These are phyloP conservation scores for Phytophthora crassamura DNA, from an alignment of 352 stramenopile species.

Conservation along the genomic window DNA sequence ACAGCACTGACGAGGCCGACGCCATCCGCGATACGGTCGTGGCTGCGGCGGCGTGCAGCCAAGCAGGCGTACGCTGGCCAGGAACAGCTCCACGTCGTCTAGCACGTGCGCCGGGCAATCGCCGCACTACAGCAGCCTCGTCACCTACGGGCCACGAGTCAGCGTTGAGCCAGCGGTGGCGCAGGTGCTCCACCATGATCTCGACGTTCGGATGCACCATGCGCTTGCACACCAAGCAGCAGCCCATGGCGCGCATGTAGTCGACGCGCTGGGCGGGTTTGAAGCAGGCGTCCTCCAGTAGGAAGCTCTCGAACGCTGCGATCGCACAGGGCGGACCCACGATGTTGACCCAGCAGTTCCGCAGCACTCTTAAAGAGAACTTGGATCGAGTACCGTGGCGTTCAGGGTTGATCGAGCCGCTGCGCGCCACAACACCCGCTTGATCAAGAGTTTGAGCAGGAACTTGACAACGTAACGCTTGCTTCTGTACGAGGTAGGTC, in stretches of 20 bases:
- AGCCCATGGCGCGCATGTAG: conserved; percentile 55
- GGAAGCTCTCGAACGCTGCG: conserved; percentile 43
- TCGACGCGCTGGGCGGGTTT: conserved; percentile 52
- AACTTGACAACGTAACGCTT: conserved; percentile 67
- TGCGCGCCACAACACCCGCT: conserved; percentile 56
- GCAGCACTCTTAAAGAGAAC: conserved; percentile 53
- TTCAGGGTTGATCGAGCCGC: conserved; percentile 47
- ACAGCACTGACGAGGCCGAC: conserved; percentile 4
- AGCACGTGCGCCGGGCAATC: conserved; percentile 43
- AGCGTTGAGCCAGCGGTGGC: conserved; percentile 44
- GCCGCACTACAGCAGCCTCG: conserved; percentile 7
- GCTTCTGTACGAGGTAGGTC: conserved; percentile 53
- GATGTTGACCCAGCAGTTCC: conserved; percentile 59
- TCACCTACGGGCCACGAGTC: conserved; percentile 41
- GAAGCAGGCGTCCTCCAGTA: conserved; percentile 26
- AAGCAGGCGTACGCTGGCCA: conserved; percentile 34
- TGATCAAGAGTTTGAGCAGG: conserved; percentile 64
- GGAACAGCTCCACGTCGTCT: conserved; percentile 43
- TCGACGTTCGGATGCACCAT: conserved; percentile 63
- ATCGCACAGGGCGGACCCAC: conserved; percentile 50
- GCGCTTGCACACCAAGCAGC: conserved; percentile 53
- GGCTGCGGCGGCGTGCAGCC: conserved; percentile 1
- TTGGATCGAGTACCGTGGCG: conserved; percentile 57
- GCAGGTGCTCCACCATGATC: conserved; percentile 60
- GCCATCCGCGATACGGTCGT: background rate